Evolutionary conservation across 202 grass and related monocot genomes (phyloP), one percentile per base, ranked within the genome.

Genomic region (Musa balbisiana): DNA sequence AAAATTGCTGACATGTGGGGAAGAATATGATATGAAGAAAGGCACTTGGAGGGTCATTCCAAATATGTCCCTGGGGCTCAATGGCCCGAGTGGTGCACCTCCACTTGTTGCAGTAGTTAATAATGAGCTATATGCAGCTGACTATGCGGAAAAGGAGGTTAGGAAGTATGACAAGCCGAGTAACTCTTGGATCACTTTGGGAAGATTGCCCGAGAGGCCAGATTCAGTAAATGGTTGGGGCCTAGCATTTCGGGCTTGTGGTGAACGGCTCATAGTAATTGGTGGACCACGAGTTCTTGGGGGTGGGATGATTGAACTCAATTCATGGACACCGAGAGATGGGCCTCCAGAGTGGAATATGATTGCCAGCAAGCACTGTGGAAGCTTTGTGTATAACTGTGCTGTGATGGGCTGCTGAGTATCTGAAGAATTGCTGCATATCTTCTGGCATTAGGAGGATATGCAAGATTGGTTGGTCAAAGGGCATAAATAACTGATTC

Each of bases 321-420:
- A 75, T 60, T 75, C 73, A 62, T 75, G 73, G 73, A 75, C 55
- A 49, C 73, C 73, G 1, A 33, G 17, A 62, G 73, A 60, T 56
- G 73, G 73, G 10, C 53, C 55, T 20, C 73, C 73, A 1, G 73
- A 21, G 14, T 75, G 73, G 73, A 75, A 75, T 9, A 58, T 75
- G 54, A 75, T 75, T 60, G 73, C 73, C 24, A 75, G 54, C 54
- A 75, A 59, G 55, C 73, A 75, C 19, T 75, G 53, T 49, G 73
- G 73, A 52, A 75, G 73, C 52, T 75, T 75, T 75, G 73, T 75
- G 16, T 75, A 75, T 49, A 75, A 75, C n/a, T 75, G 73, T 50
- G 55, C 73, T 75, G 73, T 75, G 54, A 75, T 75, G 73, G 73
- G 73, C 10, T 75, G 73, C 55, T 75, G 73, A 73, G 20, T n/a